phyloP scores from a whole-genome alignment of 768 basidiomycete species.

The Pholiota molesta region DNA sequence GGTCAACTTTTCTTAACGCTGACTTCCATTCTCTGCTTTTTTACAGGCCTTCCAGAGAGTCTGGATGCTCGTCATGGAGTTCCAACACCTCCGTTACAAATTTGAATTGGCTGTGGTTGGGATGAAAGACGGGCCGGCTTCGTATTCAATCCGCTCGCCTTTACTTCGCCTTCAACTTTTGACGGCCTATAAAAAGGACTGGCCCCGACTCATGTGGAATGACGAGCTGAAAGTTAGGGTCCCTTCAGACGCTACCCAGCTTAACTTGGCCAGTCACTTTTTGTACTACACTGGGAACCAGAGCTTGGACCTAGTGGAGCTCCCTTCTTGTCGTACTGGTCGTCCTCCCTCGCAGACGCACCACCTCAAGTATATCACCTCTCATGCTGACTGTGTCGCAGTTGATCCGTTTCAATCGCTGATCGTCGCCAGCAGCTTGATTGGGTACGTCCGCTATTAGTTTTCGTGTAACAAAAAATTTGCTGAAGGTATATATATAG shows the following conservation, averaged over 20 bases:
- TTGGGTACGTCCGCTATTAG: constrained; percentile 32
- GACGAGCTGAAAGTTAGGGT: constrained; percentile 48
- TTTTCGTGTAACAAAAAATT: not conserved
- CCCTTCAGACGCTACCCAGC: constrained; percentile 35
- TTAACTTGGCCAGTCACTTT: constrained; percentile 49
- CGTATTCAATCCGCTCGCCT: constrained; percentile 39
- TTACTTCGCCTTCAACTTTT: constrained; percentile 48
- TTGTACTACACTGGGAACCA: constrained; percentile 47
- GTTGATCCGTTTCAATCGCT: constrained; percentile 49
- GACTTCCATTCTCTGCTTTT: constrained; percentile 10
- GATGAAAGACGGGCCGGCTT: constrained; percentile 52
- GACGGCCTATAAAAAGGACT: constrained; percentile 47
- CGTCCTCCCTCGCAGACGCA: constrained; percentile 46
- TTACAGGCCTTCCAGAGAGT: constrained; percentile 50
- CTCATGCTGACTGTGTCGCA: constrained; percentile 45
- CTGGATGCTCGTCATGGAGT: constrained; percentile 46
- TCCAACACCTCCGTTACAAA: constrained; percentile 51
- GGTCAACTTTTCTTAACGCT: constrained; percentile 8
- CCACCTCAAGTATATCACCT: constrained; percentile 47
- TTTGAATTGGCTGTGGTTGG: constrained; percentile 51
- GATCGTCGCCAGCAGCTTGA: constrained; percentile 44
- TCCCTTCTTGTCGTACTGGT: constrained; percentile 51
- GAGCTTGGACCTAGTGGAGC: constrained; percentile 47
- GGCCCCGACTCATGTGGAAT: constrained; percentile 51
- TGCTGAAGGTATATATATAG: constrained; percentile 23